phyloP scores from a whole-genome alignment of 73 alveolate genomes.

The Effrenium voratum region DNA sequence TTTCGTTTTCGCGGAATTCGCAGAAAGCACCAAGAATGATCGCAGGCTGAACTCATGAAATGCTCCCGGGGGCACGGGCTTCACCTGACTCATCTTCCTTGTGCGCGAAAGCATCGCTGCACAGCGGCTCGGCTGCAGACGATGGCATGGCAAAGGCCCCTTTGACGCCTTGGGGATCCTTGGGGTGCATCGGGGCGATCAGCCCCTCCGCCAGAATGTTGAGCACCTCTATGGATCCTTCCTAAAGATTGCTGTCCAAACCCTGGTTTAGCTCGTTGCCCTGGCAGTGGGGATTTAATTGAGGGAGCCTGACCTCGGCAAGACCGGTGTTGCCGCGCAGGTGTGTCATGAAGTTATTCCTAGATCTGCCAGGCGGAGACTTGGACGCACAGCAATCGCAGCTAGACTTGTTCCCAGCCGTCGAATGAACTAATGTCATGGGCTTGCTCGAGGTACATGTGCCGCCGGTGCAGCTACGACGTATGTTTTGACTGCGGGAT shows the following conservation, averaged over 20 bases:
- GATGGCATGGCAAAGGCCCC: too few species aligned
- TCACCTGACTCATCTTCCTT: constrained; percentile 78
- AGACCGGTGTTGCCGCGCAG: not conserved
- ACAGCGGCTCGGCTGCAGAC: constrained; percentile 23
- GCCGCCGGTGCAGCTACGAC: constrained; percentile 91
- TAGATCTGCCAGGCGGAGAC: constrained; percentile 68
- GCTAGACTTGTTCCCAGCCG: too few species aligned
- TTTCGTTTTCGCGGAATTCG: too few species aligned
- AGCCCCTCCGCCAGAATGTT: too few species aligned
- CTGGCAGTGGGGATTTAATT: not conserved
- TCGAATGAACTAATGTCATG: too few species aligned
- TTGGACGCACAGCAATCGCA: too few species aligned
- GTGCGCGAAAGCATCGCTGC: constrained; percentile 87
- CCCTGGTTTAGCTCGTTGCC: not conserved
- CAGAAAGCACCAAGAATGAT: too few species aligned
- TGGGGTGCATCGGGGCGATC: too few species aligned
- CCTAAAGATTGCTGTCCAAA: too few species aligned
- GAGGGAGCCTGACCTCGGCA: not conserved
- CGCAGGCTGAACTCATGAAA: constrained; percentile 19
- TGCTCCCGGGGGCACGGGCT: constrained; percentile 52
- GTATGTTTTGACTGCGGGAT: constrained; percentile 89
- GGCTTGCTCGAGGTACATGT: constrained; percentile 41
- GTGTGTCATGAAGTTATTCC: constrained; percentile 85
- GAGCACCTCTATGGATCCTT: too few species aligned
- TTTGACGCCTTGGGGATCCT: too few species aligned